A percentile compares a stretch with the other conserved stretches of the same genome.
Evolutionary conservation across 129 eudicot genomes (phyloP).

Genomic region (Ambrosia artemisiifolia): DNA sequence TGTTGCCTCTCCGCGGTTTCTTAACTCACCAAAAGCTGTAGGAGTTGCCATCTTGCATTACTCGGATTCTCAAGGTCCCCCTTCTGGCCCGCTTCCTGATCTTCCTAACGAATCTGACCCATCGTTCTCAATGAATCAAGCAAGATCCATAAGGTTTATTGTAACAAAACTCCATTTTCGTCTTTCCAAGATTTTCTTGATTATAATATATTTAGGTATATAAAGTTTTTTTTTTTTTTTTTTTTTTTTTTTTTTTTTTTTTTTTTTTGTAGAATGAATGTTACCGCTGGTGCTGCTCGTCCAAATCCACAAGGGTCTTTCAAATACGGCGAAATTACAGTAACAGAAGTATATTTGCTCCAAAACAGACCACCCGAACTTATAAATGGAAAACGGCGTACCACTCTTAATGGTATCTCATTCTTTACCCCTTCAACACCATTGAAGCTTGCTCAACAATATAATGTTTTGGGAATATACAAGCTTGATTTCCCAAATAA

Average conservation of each 20-base stretch:
- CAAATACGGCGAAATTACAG: conserved; percentile 91
- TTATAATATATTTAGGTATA: neutral
- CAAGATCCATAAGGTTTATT: conserved; percentile 89
- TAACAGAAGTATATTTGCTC: conserved; percentile 78
- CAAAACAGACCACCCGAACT: conserved; percentile 79
- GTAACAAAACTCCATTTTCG: conserved; percentile 7
- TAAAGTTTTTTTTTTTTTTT: too few relatives aligned
- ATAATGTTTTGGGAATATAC: conserved; percentile 68
- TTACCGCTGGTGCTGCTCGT: conserved; percentile 92
- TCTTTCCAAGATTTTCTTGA: conserved; percentile 28
- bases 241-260: neutral
- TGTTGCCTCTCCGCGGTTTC: conserved; percentile 89
- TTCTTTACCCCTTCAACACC: conserved; percentile 85
- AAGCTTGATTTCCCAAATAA: conserved; percentile 89
- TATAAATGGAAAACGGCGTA: conserved; percentile 70
- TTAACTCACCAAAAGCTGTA: conserved; percentile 56
- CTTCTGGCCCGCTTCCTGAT: conserved; percentile 96
- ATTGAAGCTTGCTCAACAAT: conserved; percentile 88
- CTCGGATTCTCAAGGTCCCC: conserved; percentile 82
- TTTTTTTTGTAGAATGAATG: conserved; percentile 56
- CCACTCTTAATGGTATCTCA: conserved; percentile 86
- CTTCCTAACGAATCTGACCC: conserved; percentile 75
- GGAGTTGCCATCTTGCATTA: conserved; percentile 94
- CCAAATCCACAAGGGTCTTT: conserved; percentile 99
- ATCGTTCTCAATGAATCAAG: conserved; percentile 87